Evolutionary conservation across 164 flowering plant genomes (phyloP), one percentile per base, ranked within the genome.

Genomic region (Stephania cephalantha): DNA sequence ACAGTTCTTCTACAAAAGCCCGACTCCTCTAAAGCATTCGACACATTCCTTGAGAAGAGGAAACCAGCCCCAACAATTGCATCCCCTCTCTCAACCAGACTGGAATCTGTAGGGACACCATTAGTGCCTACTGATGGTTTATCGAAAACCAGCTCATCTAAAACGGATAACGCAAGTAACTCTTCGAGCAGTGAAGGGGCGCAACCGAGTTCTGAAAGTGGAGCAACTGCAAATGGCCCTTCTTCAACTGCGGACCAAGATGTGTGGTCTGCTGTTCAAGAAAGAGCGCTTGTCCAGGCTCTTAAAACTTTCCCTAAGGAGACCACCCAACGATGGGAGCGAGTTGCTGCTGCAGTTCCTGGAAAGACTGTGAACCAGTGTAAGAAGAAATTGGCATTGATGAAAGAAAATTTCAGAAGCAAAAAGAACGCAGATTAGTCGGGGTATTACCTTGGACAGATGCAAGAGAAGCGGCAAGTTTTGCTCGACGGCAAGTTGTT

Each of bases 1-100:
- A 89, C 97, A 0, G 97, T 94, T 74, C 97, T 94, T 76, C 91
- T 94, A 18, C 98, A 94, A 81, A 94, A 92, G 81, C 98, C 98
- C 2, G 98, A 94, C 76, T 77, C 88, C 72, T 75, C 90, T 70
- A 94, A 92, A 84, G 97, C 97, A 22, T 92, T 92, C 78, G 98
- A 94, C 76, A 89, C 97, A 3, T 94, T 94, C 77, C 91, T 94
- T 22, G 98, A 92, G 82, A 94, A 91, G 83, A 88, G 98, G 80
- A 92, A 92, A 80, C 91, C 97, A 0, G 87, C 92, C 1, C 85
- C 71, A 35, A 69, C 91, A 29, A 94, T 94, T 78, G 88, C 81
- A 25, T 94, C 97, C 69, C 97, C 97, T 17, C 90, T 94, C 58
- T 46, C 91, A 22, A 90, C 90, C 44, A 86, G 97, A 78, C 88